These are phyloP conservation scores for Suhomyces prunicola DNA, from an alignment of 805 yeast genomes.

Conservation along the genomic window DNA sequence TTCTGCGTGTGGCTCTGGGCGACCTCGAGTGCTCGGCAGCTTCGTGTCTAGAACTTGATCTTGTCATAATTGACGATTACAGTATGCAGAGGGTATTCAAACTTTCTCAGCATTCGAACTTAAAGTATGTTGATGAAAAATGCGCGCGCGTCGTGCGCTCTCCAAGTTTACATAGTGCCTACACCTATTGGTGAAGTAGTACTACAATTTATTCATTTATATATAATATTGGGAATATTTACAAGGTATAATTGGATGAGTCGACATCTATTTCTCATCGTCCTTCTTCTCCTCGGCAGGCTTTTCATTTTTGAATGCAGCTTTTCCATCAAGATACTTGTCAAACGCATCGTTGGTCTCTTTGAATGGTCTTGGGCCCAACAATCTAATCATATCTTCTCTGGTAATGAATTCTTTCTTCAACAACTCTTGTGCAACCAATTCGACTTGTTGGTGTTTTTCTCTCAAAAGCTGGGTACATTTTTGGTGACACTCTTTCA, in stretches of 20 bases:
- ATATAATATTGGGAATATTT: neutral
- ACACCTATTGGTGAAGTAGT: neutral
- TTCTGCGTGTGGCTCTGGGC: conserved; percentile 1
- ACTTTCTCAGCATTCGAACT: neutral
- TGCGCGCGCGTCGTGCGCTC: conserved; percentile 1
- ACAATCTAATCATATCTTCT: conserved; percentile 84
- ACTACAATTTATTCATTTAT: neutral
- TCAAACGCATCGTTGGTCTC: conserved; percentile 90
- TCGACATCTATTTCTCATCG: conserved; percentile 9
- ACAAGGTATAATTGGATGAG: neutral
- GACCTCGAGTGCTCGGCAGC: neutral
- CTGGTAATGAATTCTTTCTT: conserved; percentile 87
- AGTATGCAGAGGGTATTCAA: neutral
- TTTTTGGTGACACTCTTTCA: conserved; percentile 66
- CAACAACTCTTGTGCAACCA: conserved; percentile 84
- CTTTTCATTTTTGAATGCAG: conserved; percentile 38
- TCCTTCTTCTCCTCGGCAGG: conserved; percentile 27
- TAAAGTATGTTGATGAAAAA: neutral
- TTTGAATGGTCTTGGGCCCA: conserved; percentile 91
- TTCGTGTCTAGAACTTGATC: neutral
- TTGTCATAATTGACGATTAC: neutral
- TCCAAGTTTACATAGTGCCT: neutral
- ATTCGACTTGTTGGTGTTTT: conserved; percentile 71
- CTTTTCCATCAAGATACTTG: conserved; percentile 55
- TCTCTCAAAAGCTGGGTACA: conserved; percentile 69